Percentiles rank a stretch among this genome's conserved stretches.
Conservation (phyloP, 192 early-diverging fungal species). For the Obelidium mucronatum region DNA sequence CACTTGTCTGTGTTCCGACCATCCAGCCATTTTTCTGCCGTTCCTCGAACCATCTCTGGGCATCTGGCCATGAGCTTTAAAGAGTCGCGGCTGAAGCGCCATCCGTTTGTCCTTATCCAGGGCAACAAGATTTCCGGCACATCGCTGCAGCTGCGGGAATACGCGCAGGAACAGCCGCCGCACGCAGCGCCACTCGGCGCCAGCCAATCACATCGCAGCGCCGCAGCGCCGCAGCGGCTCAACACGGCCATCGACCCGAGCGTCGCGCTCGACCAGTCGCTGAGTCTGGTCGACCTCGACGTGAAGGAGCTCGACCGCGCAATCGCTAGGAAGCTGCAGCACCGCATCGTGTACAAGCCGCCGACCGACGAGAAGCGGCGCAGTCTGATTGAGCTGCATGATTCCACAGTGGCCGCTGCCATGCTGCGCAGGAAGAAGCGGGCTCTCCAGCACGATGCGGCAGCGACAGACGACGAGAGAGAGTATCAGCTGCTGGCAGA, state of each 20-base stretch:
- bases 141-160: background rate
- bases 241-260: conserved; percentile 6
- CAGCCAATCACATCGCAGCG: background rate
- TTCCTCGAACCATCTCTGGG: too few species aligned
- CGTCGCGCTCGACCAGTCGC: background rate
- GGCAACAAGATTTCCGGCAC: background rate
- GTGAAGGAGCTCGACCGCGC: background rate
- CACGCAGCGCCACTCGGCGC: background rate
- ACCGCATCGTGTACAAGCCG: background rate
- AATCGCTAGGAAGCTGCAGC: background rate
- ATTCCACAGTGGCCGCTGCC: too few species aligned
- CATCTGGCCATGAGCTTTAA: too few species aligned
- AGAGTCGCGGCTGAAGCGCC: too few species aligned
- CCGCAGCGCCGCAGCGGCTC: background rate
- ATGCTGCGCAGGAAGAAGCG: too few species aligned
- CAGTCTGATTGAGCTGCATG: background rate
- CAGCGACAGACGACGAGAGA: too few species aligned
- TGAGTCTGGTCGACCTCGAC: background rate
- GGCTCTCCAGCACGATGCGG: too few species aligned
- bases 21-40: too few species aligned
- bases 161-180: too few species aligned
- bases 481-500: too few species aligned
- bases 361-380: background rate
- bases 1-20: too few species aligned
- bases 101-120: background rate